Evolutionary conservation across 495 filamentous ascomycete species (phyloP).

Genomic region (Aspergillus sparsus): DNA sequence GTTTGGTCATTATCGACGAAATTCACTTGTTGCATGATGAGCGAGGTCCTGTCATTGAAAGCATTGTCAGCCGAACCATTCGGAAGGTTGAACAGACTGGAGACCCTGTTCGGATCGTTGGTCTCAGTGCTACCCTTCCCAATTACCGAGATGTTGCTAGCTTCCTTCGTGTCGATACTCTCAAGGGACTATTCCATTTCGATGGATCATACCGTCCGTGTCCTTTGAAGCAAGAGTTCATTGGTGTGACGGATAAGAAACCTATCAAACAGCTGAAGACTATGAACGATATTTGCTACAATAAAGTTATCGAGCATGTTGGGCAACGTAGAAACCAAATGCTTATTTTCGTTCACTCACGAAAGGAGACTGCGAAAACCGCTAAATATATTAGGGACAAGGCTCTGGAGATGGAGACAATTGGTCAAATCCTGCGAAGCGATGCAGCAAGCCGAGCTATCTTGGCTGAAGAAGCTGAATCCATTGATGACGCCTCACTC

Average conservation of each 20-base stretch:
- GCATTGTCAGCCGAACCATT: conserved; percentile 93
- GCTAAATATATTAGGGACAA: conserved; percentile 95
- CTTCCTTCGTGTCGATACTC: conserved; percentile 88
- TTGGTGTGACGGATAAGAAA: conserved; percentile 96
- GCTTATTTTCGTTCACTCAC: conserved; percentile 97
- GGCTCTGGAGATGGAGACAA: conserved; percentile 92
- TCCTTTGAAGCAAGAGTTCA: conserved; percentile 93
- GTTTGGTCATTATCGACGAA: conserved; percentile 94
- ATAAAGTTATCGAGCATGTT: conserved; percentile 95
- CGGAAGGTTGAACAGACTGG: conserved; percentile 90
- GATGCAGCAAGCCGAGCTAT: conserved; percentile 92
- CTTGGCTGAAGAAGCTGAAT: conserved; percentile 78
- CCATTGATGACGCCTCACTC: conserved; percentile 80
- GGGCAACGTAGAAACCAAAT: conserved; percentile 90
- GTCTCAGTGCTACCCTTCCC: conserved; percentile 90
- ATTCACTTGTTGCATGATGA: conserved; percentile 98
- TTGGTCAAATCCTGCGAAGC: conserved; percentile 89
- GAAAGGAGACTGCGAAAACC: conserved; percentile 97
- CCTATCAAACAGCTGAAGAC: conserved; percentile 98
- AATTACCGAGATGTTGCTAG: conserved; percentile 97
- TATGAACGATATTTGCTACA: conserved; percentile 99
- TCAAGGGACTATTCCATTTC: conserved; percentile 90
- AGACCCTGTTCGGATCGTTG: conserved; percentile 85
- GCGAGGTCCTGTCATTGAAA: conserved; percentile 93
- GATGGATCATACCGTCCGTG: conserved; percentile 93